These are phyloP conservation scores for Claviceps capensis DNA, from an alignment of 2,329 filamentous ascomycete species.

Conservation along the genomic window DNA sequence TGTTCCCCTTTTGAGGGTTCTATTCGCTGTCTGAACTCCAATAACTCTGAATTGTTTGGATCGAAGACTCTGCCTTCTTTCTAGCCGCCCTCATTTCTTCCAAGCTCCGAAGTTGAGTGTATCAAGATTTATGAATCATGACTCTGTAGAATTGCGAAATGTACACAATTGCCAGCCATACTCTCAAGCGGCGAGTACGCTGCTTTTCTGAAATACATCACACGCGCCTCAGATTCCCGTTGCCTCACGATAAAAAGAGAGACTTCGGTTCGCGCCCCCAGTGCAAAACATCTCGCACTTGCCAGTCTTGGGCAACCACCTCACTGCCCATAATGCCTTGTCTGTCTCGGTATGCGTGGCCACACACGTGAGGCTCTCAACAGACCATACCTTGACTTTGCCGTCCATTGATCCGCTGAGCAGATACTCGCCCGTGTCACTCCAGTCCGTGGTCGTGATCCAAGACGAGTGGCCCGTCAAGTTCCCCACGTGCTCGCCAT, in stretches of 20 bases:
- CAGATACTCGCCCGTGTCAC: constrained; percentile 79
- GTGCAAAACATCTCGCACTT: constrained; percentile 64
- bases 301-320: constrained; percentile 63
- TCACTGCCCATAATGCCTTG: constrained; percentile 69
- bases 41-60: too few species aligned
- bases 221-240: constrained; percentile 40
- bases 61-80: too few species aligned
- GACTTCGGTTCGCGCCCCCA: constrained; percentile 59
- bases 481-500: constrained; percentile 85
- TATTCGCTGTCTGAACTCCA: too few species aligned
- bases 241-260: constrained; percentile 76
- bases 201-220: constrained; percentile 6
- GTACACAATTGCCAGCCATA: too few species aligned
- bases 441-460: constrained; percentile 90
- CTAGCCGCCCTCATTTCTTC: too few species aligned
- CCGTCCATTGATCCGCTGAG: constrained; percentile 83
- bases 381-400: constrained; percentile 91
- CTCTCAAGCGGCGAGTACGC: not conserved
- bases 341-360: constrained; percentile 89
- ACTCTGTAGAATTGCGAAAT: too few species aligned
- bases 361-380: constrained; percentile 72
- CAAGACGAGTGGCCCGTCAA: constrained; percentile 68
- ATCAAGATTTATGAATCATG: too few species aligned
- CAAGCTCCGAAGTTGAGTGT: too few species aligned
- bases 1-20: too few species aligned